Conservation (phyloP, 345 rosid genomes). For the Theobroma cacao region DNA sequence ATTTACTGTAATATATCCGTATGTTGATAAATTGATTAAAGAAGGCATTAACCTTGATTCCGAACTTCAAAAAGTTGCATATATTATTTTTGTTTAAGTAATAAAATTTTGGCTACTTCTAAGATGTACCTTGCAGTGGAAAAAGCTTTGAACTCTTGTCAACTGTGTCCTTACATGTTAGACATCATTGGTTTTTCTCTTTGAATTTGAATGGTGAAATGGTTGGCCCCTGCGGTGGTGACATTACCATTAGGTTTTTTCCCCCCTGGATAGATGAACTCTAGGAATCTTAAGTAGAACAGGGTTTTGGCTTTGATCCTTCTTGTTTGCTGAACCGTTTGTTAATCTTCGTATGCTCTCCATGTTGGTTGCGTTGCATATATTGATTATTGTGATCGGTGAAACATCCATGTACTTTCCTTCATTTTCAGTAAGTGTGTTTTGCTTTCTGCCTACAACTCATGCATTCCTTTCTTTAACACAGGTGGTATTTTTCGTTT, state of each 20-base stretch:
- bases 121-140: neutral
- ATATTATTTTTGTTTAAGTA: neutral
- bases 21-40: neutral
- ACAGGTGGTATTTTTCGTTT: slow-evolving; percentile 56
- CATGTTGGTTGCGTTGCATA: neutral
- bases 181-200: neutral
- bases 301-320: slow-evolving; percentile 1
- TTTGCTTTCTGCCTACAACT: slow-evolving; percentile 29
- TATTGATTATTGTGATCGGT: slow-evolving; percentile 2
- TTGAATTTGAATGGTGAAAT: neutral
- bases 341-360: slow-evolving; percentile 6
- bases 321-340: slow-evolving; percentile 2
- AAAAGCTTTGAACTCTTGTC: neutral
- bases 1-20: neutral
- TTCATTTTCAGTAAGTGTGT: slow-evolving; percentile 10
- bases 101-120: neutral
- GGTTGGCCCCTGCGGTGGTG: neutral
- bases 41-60: neutral
- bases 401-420: neutral
- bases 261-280: slow-evolving; percentile 3
- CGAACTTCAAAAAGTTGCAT: neutral
- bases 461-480: slow-evolving; percentile 45
- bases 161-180: neutral
- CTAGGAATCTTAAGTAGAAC: neutral
- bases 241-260: neutral